Base-by-base conservation (phyloP, 352 stramenopile species). In the Phytophthora tubulina region DNA sequence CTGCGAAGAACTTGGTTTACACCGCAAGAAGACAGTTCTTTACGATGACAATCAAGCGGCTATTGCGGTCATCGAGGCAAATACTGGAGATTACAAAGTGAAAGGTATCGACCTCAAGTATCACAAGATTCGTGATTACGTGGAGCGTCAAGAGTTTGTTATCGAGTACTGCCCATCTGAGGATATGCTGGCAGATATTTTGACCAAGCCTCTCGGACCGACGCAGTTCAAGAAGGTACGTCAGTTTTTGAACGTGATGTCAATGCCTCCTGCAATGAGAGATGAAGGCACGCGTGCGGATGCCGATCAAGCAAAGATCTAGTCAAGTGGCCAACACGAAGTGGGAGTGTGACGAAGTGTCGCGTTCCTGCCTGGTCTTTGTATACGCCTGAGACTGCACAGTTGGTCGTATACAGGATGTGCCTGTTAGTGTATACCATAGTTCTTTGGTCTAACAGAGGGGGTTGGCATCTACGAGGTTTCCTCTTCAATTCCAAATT, bases 31-130 rank as follows among this genome's bases (percentile, higher is more conserved):
- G n/a, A 66, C 44, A 36, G 21, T 57, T 55, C 36, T 31, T 4
- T 55, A 61, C 21, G 41, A 63, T 6, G 55, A 45, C 32, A 63
- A 63, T n/a, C 42, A 55, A 55, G 56, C 56, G 5, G 31, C 56
- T 5, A 64, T 64, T 64, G 35, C 21, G 14, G 56, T 45, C 4
- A 52, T 36, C 3, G 31, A 58, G 10, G 59, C 46, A 45, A 59
- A 58, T 14, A 67, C 33, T 44, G 59, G 46, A 41, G 59, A 67
- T 46, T 67, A 46, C 35, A 59, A 67, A 15, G 48, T 67, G 1
- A 67, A 67, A 32, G 38, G 35, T 9, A 41, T 58, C 3, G 35
- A 67, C 21, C 21, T 21, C 21, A 21, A 21, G 21, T 21, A 21
- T 21, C 21, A 21, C 21, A 21, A 21, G 21, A 21, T 21, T 21